Conservation (phyloP, 148 eudicot species). For the Spergularia bocconei region DNA sequence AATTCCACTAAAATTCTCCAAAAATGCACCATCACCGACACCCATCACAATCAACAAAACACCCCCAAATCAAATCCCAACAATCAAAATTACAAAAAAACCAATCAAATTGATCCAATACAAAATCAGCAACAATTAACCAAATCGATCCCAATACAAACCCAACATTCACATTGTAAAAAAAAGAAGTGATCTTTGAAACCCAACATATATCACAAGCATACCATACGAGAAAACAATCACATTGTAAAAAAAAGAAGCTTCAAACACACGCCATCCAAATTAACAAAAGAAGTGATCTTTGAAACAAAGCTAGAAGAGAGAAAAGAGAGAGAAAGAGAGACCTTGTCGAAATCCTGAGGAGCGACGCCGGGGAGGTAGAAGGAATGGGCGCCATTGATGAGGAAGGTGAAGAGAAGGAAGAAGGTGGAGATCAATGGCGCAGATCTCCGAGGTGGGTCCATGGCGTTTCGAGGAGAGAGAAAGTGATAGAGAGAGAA, state of each 20-base stretch:
- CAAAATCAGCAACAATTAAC: neutral
- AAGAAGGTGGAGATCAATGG: conserved; percentile 18
- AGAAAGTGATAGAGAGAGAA: conserved; percentile 18
- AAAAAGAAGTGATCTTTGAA: no score
- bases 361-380: conserved; percentile 55
- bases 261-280: no score
- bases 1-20: neutral
- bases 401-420: conserved; percentile 20
- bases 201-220: no score
- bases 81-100: neutral
- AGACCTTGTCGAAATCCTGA: conserved; percentile 51
- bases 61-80: neutral
- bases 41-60: neutral
- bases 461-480: conserved; percentile 36
- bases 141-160: conserved; percentile 9
- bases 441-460: conserved; percentile 24
- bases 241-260: no score
- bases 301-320: neutral
- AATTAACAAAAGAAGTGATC: neutral
- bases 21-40: conserved; percentile 3
- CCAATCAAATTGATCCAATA: no score
- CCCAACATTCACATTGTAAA: neutral
- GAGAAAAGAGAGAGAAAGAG: neutral
- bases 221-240: neutral
- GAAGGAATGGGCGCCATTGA: conserved; percentile 38